Evolutionary conservation across 768 basidiomycete species (phyloP), one percentile per base, ranked within the genome.

Genomic region (Suillus clintonianus): DNA sequence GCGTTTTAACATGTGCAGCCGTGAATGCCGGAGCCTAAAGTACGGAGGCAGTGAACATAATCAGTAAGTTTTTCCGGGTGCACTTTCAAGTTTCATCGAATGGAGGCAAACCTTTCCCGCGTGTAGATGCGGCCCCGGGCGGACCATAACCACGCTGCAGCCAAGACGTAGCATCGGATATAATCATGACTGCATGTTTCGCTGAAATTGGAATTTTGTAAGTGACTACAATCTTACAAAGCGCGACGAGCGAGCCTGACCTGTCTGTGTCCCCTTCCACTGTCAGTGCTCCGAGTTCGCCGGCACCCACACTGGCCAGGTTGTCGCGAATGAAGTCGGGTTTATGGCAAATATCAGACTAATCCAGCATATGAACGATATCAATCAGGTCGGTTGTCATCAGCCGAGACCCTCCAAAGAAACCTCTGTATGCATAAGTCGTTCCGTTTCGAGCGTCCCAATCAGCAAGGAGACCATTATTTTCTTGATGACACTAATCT

Each of bases 401-500:
- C 63, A 90, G 78, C 27, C 89, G 77, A 54, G 79, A 78, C 3
- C 82, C 84, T 41, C 81, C 79, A 61, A 85, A 69, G 74, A 85
- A 86, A 59, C 83, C 82, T 51, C 78, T 79, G 74, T 85, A 87
- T 43, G 80, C 79, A 62, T 83, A 86, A 39, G 80, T 84, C 45
- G 78, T 70, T 22, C 85, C 87, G 59, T 84, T 83, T 36, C 65
- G 59, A 2, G 69, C 72, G 24, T 80, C 74, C 86, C 87, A 87
- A 62, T 71, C 71, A 22, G 70, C 71, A 57, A 86, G 68, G 63
- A 86, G 78, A 53, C 79, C 72, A 13, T 72, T 86, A 71, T 86
- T 87, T 69, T 89, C 87, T 72, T 86, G 82, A 71, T 87, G 79
- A 70, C 85, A 82, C 74, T n/a, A n/a, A 86, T 80, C 65, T 84